A percentile compares a stretch with the other conserved stretches of the same genome.
Evolutionary conservation across 768 basidiomycete genomes (phyloP).

Genomic region (Gloeostereum incarnatum): DNA sequence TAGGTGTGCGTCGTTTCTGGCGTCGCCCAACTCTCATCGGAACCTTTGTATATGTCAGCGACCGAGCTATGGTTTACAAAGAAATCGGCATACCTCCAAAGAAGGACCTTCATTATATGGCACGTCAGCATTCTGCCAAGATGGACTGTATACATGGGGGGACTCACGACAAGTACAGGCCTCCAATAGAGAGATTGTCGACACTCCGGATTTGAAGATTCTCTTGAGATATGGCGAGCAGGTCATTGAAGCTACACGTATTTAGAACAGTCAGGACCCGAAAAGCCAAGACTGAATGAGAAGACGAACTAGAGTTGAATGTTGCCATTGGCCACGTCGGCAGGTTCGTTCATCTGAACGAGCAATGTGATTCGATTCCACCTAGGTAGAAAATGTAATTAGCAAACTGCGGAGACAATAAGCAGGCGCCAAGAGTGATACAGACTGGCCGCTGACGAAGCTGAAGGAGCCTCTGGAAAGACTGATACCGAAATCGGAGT

Average conservation of each 20-base stretch:
- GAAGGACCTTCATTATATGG: constrained; percentile 50
- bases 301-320: constrained; percentile 54
- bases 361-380: constrained; percentile 70
- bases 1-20: constrained; percentile 60
- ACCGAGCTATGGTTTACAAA: background rate
- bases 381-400: constrained; percentile 18
- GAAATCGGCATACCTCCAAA: constrained; percentile 50
- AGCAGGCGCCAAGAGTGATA: no score
- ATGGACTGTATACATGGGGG: constrained; percentile 2
- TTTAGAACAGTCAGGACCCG: background rate
- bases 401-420: background rate
- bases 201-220: constrained; percentile 57
- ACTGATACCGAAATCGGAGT: constrained; percentile 71
- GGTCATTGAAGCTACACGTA: constrained; percentile 53
- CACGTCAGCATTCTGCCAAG: constrained; percentile 2
- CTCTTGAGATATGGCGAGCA: constrained; percentile 46
- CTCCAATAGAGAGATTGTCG: constrained; percentile 44
- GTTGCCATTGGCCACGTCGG: constrained; percentile 64
- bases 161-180: constrained; percentile 72
- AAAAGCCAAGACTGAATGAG: background rate
- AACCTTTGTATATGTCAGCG: constrained; percentile 27
- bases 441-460: constrained; percentile 57
- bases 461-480: constrained; percentile 57
- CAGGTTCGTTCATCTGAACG: constrained; percentile 69
- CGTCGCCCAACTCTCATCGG: constrained; percentile 65